Conservation (phyloP, 2,329 filamentous ascomycete species). For the Calonectria pteridis region DNA sequence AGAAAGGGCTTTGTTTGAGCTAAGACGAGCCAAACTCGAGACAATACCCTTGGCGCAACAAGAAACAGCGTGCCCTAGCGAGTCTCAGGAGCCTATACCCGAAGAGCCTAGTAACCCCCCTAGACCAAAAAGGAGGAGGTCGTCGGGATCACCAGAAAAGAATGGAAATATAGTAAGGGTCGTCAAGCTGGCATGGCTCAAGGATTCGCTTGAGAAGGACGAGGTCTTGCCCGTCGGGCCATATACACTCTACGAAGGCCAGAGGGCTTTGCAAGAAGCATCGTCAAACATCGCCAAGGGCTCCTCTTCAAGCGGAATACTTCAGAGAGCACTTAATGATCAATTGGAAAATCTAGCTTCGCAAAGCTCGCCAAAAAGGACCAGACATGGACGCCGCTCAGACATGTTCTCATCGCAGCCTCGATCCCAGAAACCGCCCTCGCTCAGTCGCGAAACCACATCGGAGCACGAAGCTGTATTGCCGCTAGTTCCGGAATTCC, state of each 20-base stretch:
- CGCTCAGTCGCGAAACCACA: slow-evolving; percentile 77
- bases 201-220: slow-evolving; percentile 61
- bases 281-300: neutral
- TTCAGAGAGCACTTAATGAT: slow-evolving; percentile 22
- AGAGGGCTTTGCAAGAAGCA: slow-evolving; percentile 40
- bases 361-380: neutral
- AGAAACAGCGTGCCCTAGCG: neutral
- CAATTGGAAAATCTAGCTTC: slow-evolving; percentile 20
- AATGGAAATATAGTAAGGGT: slow-evolving; percentile 60
- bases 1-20: slow-evolving; percentile 80
- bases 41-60: slow-evolving; percentile 58
- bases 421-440: slow-evolving; percentile 40
- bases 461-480: slow-evolving; percentile 79
- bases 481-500: slow-evolving; percentile 76
- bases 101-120: slow-evolving; percentile 20
- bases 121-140: slow-evolving; percentile 36
- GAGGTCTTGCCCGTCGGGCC: slow-evolving; percentile 60
- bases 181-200: slow-evolving; percentile 71
- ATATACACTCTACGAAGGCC: slow-evolving; percentile 69
- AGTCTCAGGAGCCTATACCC: neutral
- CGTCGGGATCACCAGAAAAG: neutral
- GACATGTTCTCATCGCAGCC: slow-evolving; percentile 10
- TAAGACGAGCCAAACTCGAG: slow-evolving; percentile 74
- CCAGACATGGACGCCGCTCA: slow-evolving; percentile 21
- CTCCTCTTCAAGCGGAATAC: slow-evolving; percentile 31